Base-by-base conservation (phyloP, 1,284 basidiomycete genomes). In the Fomitopsis palustris region DNA sequence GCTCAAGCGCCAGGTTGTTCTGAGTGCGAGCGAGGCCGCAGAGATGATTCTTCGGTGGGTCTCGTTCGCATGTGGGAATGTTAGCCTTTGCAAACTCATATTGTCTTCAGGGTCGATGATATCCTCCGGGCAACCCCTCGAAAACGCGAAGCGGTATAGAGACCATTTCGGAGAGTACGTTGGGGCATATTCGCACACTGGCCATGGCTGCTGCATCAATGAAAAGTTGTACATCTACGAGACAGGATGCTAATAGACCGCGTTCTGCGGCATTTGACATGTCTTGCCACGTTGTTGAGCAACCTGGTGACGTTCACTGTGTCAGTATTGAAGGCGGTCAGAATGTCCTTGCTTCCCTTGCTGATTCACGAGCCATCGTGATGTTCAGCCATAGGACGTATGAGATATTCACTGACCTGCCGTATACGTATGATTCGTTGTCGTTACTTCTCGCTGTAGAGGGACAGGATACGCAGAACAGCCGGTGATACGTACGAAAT, bases 21-120 rank as follows among this genome's bases (percentile, higher is more conserved):
- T 93, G 55, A 95, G 92, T 67, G 96, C 97, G 1, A 95, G 88
- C 62, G 97, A 99, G 74, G 97, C 96, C 9, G 92, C 95, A 1
- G 97, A 99, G 80, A 98, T 99, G 95, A 98, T 98, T 65, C 83
- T 99, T 66, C 84, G 96, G 86, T 95, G 75, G 38, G 92, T 82
- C 17, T 10, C 0, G 27, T 9, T 45, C 9, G 19, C 25, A 5
- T 54, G 2, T 19, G n/a, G 3, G 23, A 6, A 25, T 9, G 4
- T 35, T 17, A 21, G 10, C 38, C n/a, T 5, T 19, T 31, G 56
- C 35, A 49, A 4, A 12, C 23, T 54, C 1, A 16, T 59, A 17
- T 27, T 19, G 8, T 27, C 5, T 27, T 3, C 41, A 69, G 68
- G 21, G 68, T 69, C 12, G 68, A 69, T 17, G 68, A 69, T 33